These are phyloP conservation scores for Conticribra guillardii DNA, from an alignment of 108 stramenopile species.

Conservation along the genomic window DNA sequence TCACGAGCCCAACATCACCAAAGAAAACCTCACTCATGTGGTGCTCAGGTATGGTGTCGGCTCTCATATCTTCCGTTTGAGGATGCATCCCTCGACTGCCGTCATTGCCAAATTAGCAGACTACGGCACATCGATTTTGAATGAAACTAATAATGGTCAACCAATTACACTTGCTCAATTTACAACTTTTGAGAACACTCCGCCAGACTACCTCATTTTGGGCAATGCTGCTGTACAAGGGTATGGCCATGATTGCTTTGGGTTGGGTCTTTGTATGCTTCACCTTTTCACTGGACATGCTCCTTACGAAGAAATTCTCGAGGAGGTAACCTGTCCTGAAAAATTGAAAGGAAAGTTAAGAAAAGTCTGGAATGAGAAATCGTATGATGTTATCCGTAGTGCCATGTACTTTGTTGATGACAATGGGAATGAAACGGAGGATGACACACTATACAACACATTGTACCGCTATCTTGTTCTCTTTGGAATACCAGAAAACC, in stretches of 20 bases:
- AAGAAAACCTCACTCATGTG: conserved; percentile 45
- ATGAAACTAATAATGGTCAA: conserved; percentile 77
- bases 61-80: conserved; percentile 69
- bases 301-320: conserved; percentile 98
- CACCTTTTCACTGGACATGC: conserved; percentile 95
- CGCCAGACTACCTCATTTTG: conserved; percentile 90
- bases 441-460: conserved; percentile 90
- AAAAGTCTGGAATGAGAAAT: conserved; percentile 82
- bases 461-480: conserved; percentile 93
- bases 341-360: conserved; percentile 62
- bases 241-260: conserved; percentile 91
- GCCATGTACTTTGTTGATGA: conserved; percentile 82
- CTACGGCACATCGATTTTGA: conserved; percentile 94
- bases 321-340: conserved; percentile 82
- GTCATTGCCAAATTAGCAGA: conserved; percentile 95
- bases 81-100: conserved; percentile 56
- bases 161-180: conserved; percentile 92
- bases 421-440: conserved; percentile 75
- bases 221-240: conserved; percentile 90
- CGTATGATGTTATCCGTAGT: conserved; percentile 70
- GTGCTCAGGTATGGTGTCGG: conserved; percentile 88
- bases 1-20: conserved; percentile 25
- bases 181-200: conserved; percentile 98
- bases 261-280: conserved; percentile 92
- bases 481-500: conserved; percentile 81